Percentiles rank a stretch among this genome's conserved stretches.
Evolutionary conservation across 192 early-diverging fungal genomes (phyloP).

Genomic region (Coemansia sp.): DNA sequence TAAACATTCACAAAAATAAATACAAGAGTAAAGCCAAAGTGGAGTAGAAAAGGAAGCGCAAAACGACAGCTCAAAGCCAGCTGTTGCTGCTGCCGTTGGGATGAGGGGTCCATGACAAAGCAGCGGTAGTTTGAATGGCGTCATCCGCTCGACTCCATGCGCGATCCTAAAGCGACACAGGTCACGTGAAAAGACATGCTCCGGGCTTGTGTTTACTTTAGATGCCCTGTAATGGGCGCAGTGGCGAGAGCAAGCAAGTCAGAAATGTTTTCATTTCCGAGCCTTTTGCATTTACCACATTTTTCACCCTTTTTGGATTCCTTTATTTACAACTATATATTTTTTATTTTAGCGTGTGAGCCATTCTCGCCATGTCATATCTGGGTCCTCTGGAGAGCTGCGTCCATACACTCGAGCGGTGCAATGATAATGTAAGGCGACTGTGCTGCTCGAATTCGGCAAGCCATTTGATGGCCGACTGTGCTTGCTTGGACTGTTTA

Average conservation of each 20-base stretch:
- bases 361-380: constrained; percentile 45
- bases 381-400: constrained; percentile 39
- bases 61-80: not conserved
- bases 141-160: too few relatives aligned
- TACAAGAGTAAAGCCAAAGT: not conserved
- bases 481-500: not conserved
- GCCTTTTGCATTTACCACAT: not conserved
- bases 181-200: too few relatives aligned
- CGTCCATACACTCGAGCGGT: constrained; percentile 14
- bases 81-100: too few relatives aligned
- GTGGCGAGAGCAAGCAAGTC: too few relatives aligned
- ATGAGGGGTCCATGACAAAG: too few relatives aligned
- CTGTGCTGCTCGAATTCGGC: too few relatives aligned
- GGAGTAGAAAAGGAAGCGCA: not conserved
- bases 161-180: too few relatives aligned
- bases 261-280: not conserved
- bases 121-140: too few relatives aligned
- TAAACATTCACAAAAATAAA: constrained; percentile 2
- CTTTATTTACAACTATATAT: not conserved
- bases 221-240: too few relatives aligned
- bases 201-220: too few relatives aligned
- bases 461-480: too few relatives aligned
- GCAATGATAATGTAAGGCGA: constrained; percentile 20
- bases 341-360: too few relatives aligned
- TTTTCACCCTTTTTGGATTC: not conserved